phyloP scores from a whole-genome alignment of 257 asterid genomes.

The Solanum bukasovii region DNA sequence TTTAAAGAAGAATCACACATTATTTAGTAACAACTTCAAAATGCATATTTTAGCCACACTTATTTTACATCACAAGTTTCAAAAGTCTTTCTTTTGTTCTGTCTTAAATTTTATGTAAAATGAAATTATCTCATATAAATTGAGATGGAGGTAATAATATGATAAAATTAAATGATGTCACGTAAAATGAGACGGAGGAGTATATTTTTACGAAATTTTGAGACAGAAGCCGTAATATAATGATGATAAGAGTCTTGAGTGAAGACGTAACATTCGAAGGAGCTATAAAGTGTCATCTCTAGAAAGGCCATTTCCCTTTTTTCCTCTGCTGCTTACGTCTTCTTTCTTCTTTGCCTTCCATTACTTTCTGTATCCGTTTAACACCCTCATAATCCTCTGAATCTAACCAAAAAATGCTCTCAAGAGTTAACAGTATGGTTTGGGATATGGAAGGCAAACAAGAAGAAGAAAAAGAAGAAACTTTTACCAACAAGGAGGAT shows the following conservation, averaged over 20 bases:
- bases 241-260: not conserved
- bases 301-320: constrained; percentile 12
- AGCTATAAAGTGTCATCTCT: constrained; percentile 10
- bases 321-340: constrained; percentile 10
- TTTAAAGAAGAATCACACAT: no score
- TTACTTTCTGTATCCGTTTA: not conserved
- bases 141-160: rapidly evolving
- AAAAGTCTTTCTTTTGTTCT: no score
- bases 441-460: constrained; percentile 51
- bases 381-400: not conserved
- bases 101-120: rapidly evolving
- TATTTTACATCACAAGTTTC: rapidly evolving
- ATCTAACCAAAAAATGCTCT: constrained; percentile 27
- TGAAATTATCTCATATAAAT: no score
- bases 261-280: constrained; percentile 8
- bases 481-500: not conserved
- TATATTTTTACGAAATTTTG: not conserved
- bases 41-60: rapidly evolving
- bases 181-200: rapidly evolving
- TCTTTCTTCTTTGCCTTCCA: constrained; percentile 2
- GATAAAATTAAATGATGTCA: not conserved
- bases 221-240: not conserved
- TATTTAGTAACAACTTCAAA: no score
- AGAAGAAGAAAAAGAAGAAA: constrained; percentile 19
- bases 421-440: constrained; percentile 53